phyloP scores from a whole-genome alignment of 1,139 yeast genomes.

The Candida freyschussii region DNA sequence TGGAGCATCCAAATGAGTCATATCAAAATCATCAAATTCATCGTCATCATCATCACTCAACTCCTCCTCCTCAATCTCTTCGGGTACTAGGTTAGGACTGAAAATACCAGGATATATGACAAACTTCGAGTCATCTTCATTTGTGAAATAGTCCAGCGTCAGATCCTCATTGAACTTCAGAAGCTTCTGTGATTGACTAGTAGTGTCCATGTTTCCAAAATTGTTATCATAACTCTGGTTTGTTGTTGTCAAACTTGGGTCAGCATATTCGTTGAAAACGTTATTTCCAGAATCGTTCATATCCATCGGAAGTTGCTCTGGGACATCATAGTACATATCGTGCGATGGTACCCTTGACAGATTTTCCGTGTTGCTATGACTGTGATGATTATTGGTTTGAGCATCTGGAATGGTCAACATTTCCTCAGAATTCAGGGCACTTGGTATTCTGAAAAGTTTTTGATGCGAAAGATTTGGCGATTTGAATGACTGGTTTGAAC shows the following conservation, averaged over 20 bases:
- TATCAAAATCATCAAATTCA: conserved; percentile 22
- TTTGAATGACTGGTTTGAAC: conserved; percentile 9
- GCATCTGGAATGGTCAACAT: conserved; percentile 24
- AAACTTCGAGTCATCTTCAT: conserved; percentile 21
- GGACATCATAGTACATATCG: conserved; percentile 25
- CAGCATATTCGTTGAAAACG: conserved; percentile 35
- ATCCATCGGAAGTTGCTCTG: conserved; percentile 14
- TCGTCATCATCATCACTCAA: conserved; percentile 25
- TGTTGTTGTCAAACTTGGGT: conserved; percentile 33
- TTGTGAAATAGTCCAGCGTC: conserved; percentile 22
- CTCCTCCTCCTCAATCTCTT: conserved; percentile 32
- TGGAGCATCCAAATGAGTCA: conserved; percentile 19
- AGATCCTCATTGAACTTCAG: conserved; percentile 25
- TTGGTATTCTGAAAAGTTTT: conserved; percentile 17
- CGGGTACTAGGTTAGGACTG: conserved; percentile 25
- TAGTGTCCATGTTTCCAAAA: conserved; percentile 4
- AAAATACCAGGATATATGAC: conserved; percentile 18
- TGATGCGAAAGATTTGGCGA: conserved; percentile 15
- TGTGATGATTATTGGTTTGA: conserved; percentile 5
- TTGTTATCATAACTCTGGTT: conserved; percentile 13
- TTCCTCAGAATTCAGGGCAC: conserved; percentile 25
- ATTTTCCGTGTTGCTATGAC: conserved; percentile 6
- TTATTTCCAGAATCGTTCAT: conserved; percentile 11
- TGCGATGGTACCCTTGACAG: conserved; percentile 23
- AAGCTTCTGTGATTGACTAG: conserved; percentile 11